These are phyloP conservation scores for Loxodes magnus DNA, from an alignment of 73 alveolate species.

Conservation along the genomic window DNA sequence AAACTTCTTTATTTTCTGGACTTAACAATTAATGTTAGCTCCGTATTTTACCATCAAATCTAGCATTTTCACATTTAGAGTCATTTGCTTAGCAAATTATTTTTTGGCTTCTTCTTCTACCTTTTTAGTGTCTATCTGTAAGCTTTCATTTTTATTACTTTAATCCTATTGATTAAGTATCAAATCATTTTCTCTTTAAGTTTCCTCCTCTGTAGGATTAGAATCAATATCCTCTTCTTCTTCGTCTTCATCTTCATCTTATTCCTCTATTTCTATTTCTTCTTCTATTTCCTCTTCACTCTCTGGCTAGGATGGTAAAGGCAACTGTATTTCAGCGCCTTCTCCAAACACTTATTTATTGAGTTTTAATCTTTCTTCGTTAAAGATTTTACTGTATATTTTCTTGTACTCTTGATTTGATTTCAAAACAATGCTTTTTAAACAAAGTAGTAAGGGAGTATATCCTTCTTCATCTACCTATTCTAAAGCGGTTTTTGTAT, in stretches of 20 bases:
- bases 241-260: conserved; percentile 17
- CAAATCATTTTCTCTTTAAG: conserved; percentile 11
- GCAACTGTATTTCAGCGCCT: no score
- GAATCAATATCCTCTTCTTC: conserved; percentile 9
- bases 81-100: no score
- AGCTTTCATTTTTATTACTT: conserved; percentile 1
- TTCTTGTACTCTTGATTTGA: conserved; percentile 19
- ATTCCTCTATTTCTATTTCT: conserved; percentile 1
- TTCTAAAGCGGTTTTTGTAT: no score
- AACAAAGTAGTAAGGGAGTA: conserved; percentile 63
- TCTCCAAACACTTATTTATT: conserved; percentile 14
- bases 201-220: conserved; percentile 6
- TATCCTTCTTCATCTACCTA: no score
- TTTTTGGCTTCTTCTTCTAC: no score
- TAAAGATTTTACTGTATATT: conserved; percentile 17
- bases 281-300: conserved; percentile 21
- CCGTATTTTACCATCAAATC: conserved; percentile 28
- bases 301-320: no score
- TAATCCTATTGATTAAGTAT: background rate
- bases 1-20: conserved; percentile 27
- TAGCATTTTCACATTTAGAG: conserved; percentile 30
- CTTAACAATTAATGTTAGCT: conserved; percentile 37
- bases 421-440: conserved; percentile 9
- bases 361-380: conserved; percentile 6
- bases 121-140: no score